Evolutionary conservation across 2,329 filamentous ascomycete species (phyloP).

Genomic region (Xylaria sp.): DNA sequence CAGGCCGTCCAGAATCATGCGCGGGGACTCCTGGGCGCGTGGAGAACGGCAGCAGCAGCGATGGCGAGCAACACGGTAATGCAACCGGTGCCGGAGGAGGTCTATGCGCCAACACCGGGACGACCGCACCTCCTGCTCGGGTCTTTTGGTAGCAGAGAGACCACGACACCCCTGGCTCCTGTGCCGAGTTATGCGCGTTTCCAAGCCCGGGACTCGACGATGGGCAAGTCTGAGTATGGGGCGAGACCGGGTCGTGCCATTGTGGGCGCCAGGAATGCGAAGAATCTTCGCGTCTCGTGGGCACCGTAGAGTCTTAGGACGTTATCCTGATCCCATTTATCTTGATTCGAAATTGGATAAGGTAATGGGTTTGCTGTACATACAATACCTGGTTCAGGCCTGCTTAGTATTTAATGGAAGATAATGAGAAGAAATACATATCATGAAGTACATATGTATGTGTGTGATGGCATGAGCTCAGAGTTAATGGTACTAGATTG

Average conservation of each 20-base stretch:
- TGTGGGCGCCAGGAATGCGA: slow-evolving; percentile 23
- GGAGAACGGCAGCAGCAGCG: slow-evolving; percentile 23
- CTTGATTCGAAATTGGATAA: neutral
- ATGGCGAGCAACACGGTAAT: slow-evolving; percentile 15
- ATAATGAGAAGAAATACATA: too few relatives aligned
- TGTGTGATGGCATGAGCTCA: too few relatives aligned
- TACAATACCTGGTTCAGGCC: too few relatives aligned
- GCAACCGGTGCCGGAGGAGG: slow-evolving; percentile 15
- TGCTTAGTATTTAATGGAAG: too few relatives aligned
- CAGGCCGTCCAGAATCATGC: slow-evolving; percentile 21
- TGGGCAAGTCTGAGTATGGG: slow-evolving; percentile 25
- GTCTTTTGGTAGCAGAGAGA: slow-evolving; percentile 24
- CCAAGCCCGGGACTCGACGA: slow-evolving; percentile 24
- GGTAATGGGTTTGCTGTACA: neutral
- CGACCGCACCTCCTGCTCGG: slow-evolving; percentile 30
- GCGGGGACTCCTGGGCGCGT: slow-evolving; percentile 22
- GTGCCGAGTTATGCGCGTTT: slow-evolving; percentile 25
- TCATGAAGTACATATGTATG: too few relatives aligned
- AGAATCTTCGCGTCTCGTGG: slow-evolving; percentile 32
- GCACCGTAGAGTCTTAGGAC: slow-evolving; percentile 18
- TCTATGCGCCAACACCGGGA: slow-evolving; percentile 31
- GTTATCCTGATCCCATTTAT: neutral
- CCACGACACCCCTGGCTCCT: slow-evolving; percentile 32
- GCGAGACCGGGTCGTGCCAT: slow-evolving; percentile 21
- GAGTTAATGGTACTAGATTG: too few relatives aligned